Percentiles rank a stretch among this genome's conserved stretches.
These are phyloP conservation scores for Eustoma russellianum DNA, from an alignment of 257 asterid genomes.

Conservation along the genomic window DNA sequence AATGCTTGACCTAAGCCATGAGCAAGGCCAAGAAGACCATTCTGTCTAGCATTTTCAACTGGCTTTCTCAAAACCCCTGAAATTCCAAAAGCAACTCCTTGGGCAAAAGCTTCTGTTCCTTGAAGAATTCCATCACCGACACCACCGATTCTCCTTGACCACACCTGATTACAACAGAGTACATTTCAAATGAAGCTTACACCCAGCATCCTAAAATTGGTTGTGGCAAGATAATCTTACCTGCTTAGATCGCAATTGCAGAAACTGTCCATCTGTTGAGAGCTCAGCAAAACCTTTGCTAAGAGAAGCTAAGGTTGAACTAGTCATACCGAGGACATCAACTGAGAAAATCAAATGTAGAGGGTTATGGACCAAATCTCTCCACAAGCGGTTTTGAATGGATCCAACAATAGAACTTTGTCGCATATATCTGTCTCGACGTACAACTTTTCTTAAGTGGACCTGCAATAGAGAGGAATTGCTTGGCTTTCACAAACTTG, in stretches of 20 bases:
- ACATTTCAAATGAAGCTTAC: slow-evolving; percentile 5
- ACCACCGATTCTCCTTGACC: slow-evolving; percentile 97
- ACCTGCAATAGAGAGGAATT: slow-evolving; percentile 30
- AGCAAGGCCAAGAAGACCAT: slow-evolving; percentile 94
- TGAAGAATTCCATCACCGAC: slow-evolving; percentile 96
- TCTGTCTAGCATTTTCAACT: slow-evolving; percentile 86
- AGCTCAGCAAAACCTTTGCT: slow-evolving; percentile 99
- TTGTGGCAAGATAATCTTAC: slow-evolving; percentile 21
- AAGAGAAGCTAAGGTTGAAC: slow-evolving; percentile 95
- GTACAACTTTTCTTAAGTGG: slow-evolving; percentile 84
- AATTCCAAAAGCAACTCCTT: slow-evolving; percentile 94
- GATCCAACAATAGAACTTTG: slow-evolving; percentile 76
- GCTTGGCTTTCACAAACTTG: too few relatives aligned
- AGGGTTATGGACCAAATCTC: slow-evolving; percentile 96
- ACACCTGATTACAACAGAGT: slow-evolving; percentile 32
- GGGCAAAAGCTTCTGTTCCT: slow-evolving; percentile 99
- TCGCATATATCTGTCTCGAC: slow-evolving; percentile 76
- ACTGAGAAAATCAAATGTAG: slow-evolving; percentile 84
- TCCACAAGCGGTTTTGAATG: slow-evolving; percentile 77
- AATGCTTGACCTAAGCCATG: slow-evolving; percentile 97
- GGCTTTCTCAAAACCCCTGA: slow-evolving; percentile 95
- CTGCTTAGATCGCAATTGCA: slow-evolving; percentile 96
- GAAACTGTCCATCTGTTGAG: slow-evolving; percentile 96
- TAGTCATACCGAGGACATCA: slow-evolving; percentile 93
- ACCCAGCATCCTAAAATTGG: not conserved